Base-by-base conservation (phyloP, 2,329 filamentous ascomycete genomes). In the Trichoderma atroviride region DNA sequence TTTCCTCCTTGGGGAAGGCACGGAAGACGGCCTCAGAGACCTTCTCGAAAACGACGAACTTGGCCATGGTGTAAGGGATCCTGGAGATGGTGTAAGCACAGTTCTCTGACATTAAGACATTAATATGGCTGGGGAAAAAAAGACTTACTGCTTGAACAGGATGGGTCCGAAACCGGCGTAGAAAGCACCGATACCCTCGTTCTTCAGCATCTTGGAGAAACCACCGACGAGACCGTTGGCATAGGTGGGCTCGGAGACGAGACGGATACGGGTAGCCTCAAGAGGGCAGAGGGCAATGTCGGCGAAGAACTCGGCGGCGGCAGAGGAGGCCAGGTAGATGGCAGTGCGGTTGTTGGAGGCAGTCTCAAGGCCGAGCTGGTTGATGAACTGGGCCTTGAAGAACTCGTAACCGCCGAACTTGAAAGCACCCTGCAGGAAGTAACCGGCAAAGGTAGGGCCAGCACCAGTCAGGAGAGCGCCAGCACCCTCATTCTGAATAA, bases 351-450 rank as follows among this genome's bases (percentile, higher is more conserved):
- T 93, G 82, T 93, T 87, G 77, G 86, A 86, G 76, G 92, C 92
- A 74, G 85, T 88, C 83, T 94, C 92, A 80, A 90, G 89, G 78
- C 93, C 93, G 78, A 96, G 83, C 72, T 86, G 72, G 86, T 93
- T 91, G 83, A 96, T 96, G 79, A 85, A 88, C 84, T 96, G 92
- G 86, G 94, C 89, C 91, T 97, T 96, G 91, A 97, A 96, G 85
- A 96, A 91, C 85, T 97, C 93, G 83, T 97, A 97, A 81, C 93
- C 93, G 82, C 93, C 93, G 82, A 96, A 96, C 86, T 96, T 96
- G 88, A 96, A 90, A 77, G 92, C 91, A 80, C 93, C 93, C 86
- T 97, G 93, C 77, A 97, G 90, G 90, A 96, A 96, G 86, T 97
- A 97, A 82, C 93, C 93, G 74, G 93, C 92, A 75, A 90, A 89